phyloP scores from a whole-genome alignment of 805 yeast genomes.

The Ogataea neopini region DNA sequence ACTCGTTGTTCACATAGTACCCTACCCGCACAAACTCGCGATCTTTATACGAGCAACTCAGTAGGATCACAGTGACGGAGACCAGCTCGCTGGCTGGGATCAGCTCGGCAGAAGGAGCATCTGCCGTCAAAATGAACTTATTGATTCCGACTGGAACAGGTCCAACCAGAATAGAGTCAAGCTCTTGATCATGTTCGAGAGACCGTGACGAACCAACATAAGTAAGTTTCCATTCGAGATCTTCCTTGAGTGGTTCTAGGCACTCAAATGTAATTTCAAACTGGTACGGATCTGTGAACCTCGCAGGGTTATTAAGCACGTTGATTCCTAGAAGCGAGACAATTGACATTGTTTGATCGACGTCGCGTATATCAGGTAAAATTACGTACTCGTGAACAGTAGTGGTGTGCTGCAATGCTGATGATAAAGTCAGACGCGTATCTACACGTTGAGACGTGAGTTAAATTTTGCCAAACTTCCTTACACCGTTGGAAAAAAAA shows the following conservation, averaged over 20 bases:
- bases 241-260: slow-evolving; percentile 86
- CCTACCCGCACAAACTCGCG: slow-evolving; percentile 97
- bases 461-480: background rate
- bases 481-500: background rate
- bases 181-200: slow-evolving; percentile 92
- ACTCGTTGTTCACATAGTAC: slow-evolving; percentile 95
- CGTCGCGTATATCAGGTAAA: background rate
- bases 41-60: slow-evolving; percentile 91
- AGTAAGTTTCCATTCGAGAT: slow-evolving; percentile 95
- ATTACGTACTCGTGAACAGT: background rate
- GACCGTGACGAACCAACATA: slow-evolving; percentile 96
- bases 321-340: slow-evolving; percentile 90
- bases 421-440: background rate
- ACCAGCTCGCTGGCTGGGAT: slow-evolving; percentile 96
- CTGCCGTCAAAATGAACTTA: slow-evolving; percentile 89
- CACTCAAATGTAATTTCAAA: slow-evolving; percentile 98
- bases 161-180: slow-evolving; percentile 95
- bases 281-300: slow-evolving; percentile 89
- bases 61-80: slow-evolving; percentile 88
- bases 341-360: slow-evolving; percentile 65
- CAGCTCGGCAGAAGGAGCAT: slow-evolving; percentile 93
- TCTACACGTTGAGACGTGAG: background rate
- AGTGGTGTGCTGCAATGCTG: background rate
- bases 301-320: slow-evolving; percentile 92
- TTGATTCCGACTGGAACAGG: slow-evolving; percentile 98